A percentile compares a stretch with the other conserved stretches of the same genome.
Conservation (phyloP, 2,329 filamentous ascomycete genomes). For the Raffaelea deltoideospora region DNA sequence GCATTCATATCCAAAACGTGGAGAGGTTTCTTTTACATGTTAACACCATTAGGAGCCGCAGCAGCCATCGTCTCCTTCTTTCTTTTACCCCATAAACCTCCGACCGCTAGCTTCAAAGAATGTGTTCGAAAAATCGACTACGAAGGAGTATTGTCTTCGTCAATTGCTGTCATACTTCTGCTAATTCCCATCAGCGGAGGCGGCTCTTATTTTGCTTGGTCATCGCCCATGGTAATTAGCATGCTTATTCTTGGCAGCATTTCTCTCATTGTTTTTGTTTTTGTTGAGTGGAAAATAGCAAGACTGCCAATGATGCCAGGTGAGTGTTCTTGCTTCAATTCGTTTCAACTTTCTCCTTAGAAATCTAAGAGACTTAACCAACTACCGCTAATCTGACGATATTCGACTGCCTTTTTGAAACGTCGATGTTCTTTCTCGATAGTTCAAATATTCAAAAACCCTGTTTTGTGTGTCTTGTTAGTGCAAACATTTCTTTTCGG, state of each 20-base stretch:
- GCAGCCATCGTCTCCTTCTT: slow-evolving; percentile 29
- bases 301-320: slow-evolving; percentile 9
- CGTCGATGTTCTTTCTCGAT: slow-evolving; percentile 1
- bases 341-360: neutral
- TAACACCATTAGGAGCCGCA: slow-evolving; percentile 32
- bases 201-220: slow-evolving; percentile 39
- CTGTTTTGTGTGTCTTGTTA: slow-evolving; percentile 4
- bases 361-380: too few relatives aligned
- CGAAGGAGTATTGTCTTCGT: slow-evolving; percentile 37
- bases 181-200: slow-evolving; percentile 47
- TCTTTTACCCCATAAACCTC: slow-evolving; percentile 30
- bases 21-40: slow-evolving; percentile 28
- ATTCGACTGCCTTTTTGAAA: too few relatives aligned
- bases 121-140: slow-evolving; percentile 43
- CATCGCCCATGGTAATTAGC: slow-evolving; percentile 39
- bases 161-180: slow-evolving; percentile 40
- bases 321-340: neutral
- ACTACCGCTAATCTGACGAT: too few relatives aligned
- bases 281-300: slow-evolving; percentile 7
- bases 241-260: slow-evolving; percentile 27
- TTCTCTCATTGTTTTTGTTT: slow-evolving; percentile 5
- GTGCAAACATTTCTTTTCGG: slow-evolving; percentile 8
- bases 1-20: slow-evolving; percentile 23
- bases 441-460: slow-evolving; percentile 8
- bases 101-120: slow-evolving; percentile 22